Evolutionary conservation across 202 grass and related monocot species (phyloP).

Genomic region (Bolboschoenoplectus hybrid): DNA sequence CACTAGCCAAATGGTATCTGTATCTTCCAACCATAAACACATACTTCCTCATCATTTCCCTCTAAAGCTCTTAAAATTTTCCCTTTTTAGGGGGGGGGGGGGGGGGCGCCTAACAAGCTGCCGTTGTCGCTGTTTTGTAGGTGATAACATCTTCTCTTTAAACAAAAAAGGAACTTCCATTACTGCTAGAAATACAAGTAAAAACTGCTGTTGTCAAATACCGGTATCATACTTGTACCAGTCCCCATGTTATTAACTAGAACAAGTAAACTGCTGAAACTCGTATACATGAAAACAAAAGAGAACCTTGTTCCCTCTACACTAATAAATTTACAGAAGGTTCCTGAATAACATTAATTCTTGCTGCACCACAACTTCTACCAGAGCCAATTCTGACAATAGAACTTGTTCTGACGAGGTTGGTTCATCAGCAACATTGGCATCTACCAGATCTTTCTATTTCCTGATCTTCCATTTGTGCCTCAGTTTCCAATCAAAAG

Average conservation of each 20-base stretch:
- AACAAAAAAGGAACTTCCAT: not conserved
- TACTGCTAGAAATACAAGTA: not conserved
- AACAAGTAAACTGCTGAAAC: not conserved
- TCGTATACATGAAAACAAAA: not conserved
- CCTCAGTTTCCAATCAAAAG: constrained; percentile 29
- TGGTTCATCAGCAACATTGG: not conserved
- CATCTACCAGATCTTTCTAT: not conserved
- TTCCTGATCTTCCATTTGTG: not conserved
- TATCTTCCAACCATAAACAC: not conserved
- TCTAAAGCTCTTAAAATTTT: not conserved
- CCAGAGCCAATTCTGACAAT: not conserved
- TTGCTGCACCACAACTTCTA: not conserved
- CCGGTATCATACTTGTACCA: not conserved
- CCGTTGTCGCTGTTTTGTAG: not conserved
- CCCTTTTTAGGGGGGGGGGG: not conserved
- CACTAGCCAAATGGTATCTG: too few species aligned
- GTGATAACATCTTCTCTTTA: not conserved
- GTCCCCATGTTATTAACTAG: not conserved
- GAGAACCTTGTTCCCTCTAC: too few species aligned
- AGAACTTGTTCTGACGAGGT: not conserved
- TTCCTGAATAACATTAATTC: not conserved
- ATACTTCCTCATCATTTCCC: not conserved
- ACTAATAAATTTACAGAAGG: not conserved
- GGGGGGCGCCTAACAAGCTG: not conserved
- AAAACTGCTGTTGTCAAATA: not conserved